These are phyloP conservation scores for Fistulifera pelliculosa DNA, from an alignment of 108 stramenopile genomes.

Conservation along the genomic window DNA sequence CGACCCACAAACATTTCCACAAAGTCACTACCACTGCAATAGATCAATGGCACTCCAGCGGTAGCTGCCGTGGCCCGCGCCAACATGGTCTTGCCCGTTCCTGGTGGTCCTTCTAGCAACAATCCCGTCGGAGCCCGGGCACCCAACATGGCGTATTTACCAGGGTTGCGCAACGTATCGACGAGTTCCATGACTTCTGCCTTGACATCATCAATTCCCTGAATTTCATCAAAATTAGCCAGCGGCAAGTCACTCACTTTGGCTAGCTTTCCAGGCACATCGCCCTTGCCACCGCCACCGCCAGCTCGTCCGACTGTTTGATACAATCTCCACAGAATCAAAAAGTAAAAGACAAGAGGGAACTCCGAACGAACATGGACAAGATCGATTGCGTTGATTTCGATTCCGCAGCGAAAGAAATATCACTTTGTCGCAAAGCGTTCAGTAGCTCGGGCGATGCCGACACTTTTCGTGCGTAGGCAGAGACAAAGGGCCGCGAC, in stretches of 20 bases:
- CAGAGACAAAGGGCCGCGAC: conserved; percentile 14
- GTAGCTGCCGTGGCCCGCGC: conserved; percentile 79
- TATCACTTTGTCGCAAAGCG: conserved; percentile 30
- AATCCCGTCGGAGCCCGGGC: conserved; percentile 80
- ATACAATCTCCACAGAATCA: conserved; percentile 62
- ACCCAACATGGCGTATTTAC: conserved; percentile 78
- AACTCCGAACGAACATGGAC: conserved; percentile 25
- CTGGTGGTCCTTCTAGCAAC: conserved; percentile 67
- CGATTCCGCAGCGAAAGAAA: conserved; percentile 58
- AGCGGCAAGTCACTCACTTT: conserved; percentile 26
- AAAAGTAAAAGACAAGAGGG: conserved; percentile 48
- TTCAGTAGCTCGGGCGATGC: conserved; percentile 56
- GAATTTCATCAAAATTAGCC: conserved; percentile 72
- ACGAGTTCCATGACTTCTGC: conserved; percentile 85
- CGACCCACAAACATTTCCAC: conserved; percentile 68
- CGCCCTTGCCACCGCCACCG: conserved; percentile 22
- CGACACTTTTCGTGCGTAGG: conserved; percentile 46
- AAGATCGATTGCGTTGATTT: conserved; percentile 29
- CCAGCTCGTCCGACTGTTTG: conserved; percentile 37
- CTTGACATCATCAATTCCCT: conserved; percentile 79
- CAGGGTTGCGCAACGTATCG: conserved; percentile 70
- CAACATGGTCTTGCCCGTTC: conserved; percentile 42
- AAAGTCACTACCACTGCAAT: conserved; percentile 79
- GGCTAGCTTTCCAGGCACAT: conserved; percentile 64
- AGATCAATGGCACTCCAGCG: conserved; percentile 77